Evolutionary conservation across 495 filamentous ascomycete species (phyloP).

Genomic region (Penicillium bialowiezense): DNA sequence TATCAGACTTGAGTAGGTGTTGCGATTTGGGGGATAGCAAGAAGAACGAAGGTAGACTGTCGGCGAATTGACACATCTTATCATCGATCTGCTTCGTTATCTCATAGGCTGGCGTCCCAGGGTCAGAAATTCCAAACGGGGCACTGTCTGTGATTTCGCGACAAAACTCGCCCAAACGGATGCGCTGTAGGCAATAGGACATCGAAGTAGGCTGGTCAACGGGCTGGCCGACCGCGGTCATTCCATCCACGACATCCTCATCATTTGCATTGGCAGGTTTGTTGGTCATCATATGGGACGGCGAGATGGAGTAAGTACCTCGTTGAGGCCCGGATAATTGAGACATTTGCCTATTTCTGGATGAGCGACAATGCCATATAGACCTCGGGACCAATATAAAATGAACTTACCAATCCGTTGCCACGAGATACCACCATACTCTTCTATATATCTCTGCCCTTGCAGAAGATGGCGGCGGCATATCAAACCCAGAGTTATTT

Average conservation of each 20-base stretch:
- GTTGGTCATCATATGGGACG: conserved; percentile 41
- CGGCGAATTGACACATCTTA: conserved; percentile 25
- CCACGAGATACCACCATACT: conserved; percentile 49
- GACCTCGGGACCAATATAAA: neutral
- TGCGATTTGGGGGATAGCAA: conserved; percentile 3
- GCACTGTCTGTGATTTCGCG: conserved; percentile 40
- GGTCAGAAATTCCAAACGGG: conserved; percentile 15
- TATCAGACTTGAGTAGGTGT: conserved; percentile 2
- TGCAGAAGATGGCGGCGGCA: conserved; percentile 16
- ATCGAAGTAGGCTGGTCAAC: conserved; percentile 39
- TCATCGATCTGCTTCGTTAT: conserved; percentile 29
- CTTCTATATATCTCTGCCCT: conserved; percentile 42
- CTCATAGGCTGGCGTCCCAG: conserved; percentile 13
- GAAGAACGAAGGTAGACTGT: conserved; percentile 23
- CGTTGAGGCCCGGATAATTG: conserved; percentile 33
- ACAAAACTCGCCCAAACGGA: conserved; percentile 43
- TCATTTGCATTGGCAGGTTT: conserved; percentile 47
- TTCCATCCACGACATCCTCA: conserved; percentile 40
- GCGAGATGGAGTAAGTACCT: conserved; percentile 40
- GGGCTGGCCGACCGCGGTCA: conserved; percentile 20
- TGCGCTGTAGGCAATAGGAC: conserved; percentile 45
- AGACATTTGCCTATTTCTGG: conserved; percentile 31
- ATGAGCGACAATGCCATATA: neutral
- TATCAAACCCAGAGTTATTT: conserved; percentile 8
- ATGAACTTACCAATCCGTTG: conserved; percentile 41